Evolutionary conservation across 1,284 basidiomycete species (phyloP).

Genomic region (Sporisorium reilianum): DNA sequence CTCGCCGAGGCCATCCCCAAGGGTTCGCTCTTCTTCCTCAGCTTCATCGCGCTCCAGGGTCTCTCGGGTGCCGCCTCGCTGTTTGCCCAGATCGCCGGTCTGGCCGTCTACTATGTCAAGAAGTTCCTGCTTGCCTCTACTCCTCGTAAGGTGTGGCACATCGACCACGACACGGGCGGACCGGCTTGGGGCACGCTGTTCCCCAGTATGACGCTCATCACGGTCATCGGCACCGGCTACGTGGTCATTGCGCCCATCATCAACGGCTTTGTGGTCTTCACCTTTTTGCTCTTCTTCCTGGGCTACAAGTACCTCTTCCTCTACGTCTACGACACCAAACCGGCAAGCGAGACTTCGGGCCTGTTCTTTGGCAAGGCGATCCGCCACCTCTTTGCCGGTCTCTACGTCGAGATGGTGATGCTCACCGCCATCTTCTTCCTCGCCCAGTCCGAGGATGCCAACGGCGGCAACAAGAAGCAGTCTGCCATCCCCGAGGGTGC

Average conservation of each 20-base stretch:
- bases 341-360: conserved; percentile 86
- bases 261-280: conserved; percentile 85
- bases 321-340: conserved; percentile 77
- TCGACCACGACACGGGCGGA: conserved; percentile 78
- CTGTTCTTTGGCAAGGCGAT: conserved; percentile 96
- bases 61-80: conserved; percentile 76
- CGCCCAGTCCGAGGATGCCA: conserved; percentile 49
- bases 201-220: conserved; percentile 63
- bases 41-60: conserved; percentile 74
- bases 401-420: conserved; percentile 66
- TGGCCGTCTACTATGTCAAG: conserved; percentile 87
- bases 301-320: conserved; percentile 74
- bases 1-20: conserved; percentile 77
- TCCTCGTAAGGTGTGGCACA: conserved; percentile 83
- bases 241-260: conserved; percentile 93
- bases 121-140: conserved; percentile 86
- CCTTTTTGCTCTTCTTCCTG: conserved; percentile 85
- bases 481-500: conserved; percentile 71
- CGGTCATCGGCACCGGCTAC: conserved; percentile 73
- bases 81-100: conserved; percentile 82
- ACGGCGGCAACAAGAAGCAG: conserved; percentile 38
- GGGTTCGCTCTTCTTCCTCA: conserved; percentile 94
- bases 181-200: conserved; percentile 85
- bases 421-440: conserved; percentile 66
- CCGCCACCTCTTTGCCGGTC: conserved; percentile 89